phyloP scores from a whole-genome alignment of 192 early-diverging fungal genomes.

The Coemansia sp. region DNA sequence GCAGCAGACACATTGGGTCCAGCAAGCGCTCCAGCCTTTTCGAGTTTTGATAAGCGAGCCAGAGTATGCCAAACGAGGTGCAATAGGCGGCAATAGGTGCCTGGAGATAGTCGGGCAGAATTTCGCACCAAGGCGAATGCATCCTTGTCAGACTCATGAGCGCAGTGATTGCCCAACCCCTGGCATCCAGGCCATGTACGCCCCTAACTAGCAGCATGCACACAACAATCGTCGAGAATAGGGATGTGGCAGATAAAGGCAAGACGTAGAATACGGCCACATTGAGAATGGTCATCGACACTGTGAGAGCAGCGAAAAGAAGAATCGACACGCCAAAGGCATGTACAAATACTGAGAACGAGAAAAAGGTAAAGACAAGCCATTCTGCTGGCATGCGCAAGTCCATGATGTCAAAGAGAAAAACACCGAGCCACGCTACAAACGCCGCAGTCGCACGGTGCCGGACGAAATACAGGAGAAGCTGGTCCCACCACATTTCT shows the following conservation, averaged over 20 bases:
- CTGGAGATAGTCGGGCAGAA: slow-evolving; percentile 44
- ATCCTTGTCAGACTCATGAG: slow-evolving; percentile 39
- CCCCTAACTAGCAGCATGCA: slow-evolving; percentile 51
- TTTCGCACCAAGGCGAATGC: slow-evolving; percentile 46
- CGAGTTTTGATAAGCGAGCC: slow-evolving; percentile 45
- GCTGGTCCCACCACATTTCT: slow-evolving; percentile 33
- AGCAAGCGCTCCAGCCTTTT: slow-evolving; percentile 38
- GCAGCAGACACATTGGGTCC: slow-evolving; percentile 33
- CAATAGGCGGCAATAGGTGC: slow-evolving; percentile 50
- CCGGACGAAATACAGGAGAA: slow-evolving; percentile 35
- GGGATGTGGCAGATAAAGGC: slow-evolving; percentile 29
- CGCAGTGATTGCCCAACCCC: slow-evolving; percentile 44
- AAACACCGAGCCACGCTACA: slow-evolving; percentile 36
- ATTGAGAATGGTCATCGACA: slow-evolving; percentile 39
- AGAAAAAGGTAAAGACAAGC: slow-evolving; percentile 53
- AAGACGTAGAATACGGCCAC: slow-evolving; percentile 35
- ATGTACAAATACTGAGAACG: slow-evolving; percentile 54
- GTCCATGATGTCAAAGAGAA: slow-evolving; percentile 36
- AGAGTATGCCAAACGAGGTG: slow-evolving; percentile 48
- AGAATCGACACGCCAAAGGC: slow-evolving; percentile 51
- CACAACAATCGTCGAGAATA: slow-evolving; percentile 47
- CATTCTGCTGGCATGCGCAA: slow-evolving; percentile 49
- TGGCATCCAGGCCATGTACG: slow-evolving; percentile 45
- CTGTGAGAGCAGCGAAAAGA: slow-evolving; percentile 40
- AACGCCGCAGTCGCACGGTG: slow-evolving; percentile 45